Conservation (phyloP, 441 rosid species). For the Populus trichocarpa region DNA sequence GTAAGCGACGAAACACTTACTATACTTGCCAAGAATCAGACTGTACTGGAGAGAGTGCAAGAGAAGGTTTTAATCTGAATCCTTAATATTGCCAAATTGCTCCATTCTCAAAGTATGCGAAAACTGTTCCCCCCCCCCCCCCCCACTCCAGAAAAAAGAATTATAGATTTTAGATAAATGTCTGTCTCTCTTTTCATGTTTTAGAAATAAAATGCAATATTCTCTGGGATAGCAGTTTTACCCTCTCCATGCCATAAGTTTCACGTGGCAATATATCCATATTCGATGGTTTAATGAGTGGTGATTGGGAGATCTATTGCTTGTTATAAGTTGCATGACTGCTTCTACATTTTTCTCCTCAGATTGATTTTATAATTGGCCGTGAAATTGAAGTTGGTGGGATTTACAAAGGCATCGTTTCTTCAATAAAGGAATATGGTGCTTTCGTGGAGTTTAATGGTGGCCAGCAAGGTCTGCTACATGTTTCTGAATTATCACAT, state of each 20-base stretch:
- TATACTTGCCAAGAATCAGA: conserved; percentile 73
- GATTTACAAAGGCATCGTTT: conserved; percentile 78
- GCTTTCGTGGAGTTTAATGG: conserved; percentile 98
- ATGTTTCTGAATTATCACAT: conserved; percentile 93
- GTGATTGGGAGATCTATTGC: conserved; percentile 1
- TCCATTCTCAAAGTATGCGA: neutral
- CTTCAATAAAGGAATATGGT: conserved; percentile 93
- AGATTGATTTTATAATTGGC: conserved; percentile 82
- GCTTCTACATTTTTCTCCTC: conserved; percentile 22
- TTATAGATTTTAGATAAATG: neutral
- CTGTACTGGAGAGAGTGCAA: conserved; percentile 72
- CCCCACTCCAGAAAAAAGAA: neutral
- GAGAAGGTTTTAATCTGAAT: conserved; percentile 54
- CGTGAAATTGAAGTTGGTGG: conserved; percentile 91
- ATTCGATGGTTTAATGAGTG: neutral
- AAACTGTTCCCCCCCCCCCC: too few species aligned
- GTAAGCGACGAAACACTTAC: conserved; percentile 79
- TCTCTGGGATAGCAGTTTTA: neutral
- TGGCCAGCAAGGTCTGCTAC: conserved; percentile 92
- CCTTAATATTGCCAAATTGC: neutral
- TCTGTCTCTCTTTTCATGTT: neutral
- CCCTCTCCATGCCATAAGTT: neutral
- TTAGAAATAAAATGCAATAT: neutral
- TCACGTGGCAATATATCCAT: neutral
- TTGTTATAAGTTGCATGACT: conserved; percentile 1